These are phyloP conservation scores for Physocladia obscura DNA, from an alignment of 192 early-diverging fungal species.

Conservation along the genomic window DNA sequence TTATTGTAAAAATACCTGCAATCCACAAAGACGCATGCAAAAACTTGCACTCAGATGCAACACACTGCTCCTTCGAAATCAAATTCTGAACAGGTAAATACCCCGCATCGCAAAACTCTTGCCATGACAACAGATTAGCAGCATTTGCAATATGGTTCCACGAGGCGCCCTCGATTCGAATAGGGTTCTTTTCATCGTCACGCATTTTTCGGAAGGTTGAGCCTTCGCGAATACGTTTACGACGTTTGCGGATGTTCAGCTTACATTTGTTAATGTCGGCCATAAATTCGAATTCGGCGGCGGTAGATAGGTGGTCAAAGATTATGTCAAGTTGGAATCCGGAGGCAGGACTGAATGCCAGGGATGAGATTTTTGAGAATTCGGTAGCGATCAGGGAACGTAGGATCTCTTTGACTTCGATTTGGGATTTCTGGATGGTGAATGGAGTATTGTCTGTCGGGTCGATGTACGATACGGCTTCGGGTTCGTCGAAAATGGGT, in stretches of 20 bases:
- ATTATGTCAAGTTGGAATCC: slow-evolving; percentile 53
- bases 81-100: slow-evolving; percentile 5
- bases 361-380: slow-evolving; percentile 30
- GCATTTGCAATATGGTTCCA: slow-evolving; percentile 39
- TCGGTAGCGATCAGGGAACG: slow-evolving; percentile 44
- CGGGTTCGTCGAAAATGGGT: background rate
- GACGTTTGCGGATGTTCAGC: slow-evolving; percentile 50
- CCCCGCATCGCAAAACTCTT: slow-evolving; percentile 26
- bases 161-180: slow-evolving; percentile 32
- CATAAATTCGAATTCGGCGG: slow-evolving; percentile 63
- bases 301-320: slow-evolving; percentile 53
- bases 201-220: background rate
- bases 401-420: slow-evolving; percentile 64
- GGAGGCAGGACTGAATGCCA: slow-evolving; percentile 44
- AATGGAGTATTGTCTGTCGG: background rate
- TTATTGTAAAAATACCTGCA: slow-evolving; percentile 39
- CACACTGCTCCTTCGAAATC: slow-evolving; percentile 1
- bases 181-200: slow-evolving; percentile 13
- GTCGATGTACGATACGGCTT: background rate
- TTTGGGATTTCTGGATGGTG: background rate
- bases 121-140: slow-evolving; percentile 18
- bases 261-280: slow-evolving; percentile 54
- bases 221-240: slow-evolving; percentile 40
- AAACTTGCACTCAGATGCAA: slow-evolving; percentile 31
- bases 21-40: slow-evolving; percentile 58